phyloP scores from a whole-genome alignment of 441 rosid species.

The Pelargonium citronellum region DNA sequence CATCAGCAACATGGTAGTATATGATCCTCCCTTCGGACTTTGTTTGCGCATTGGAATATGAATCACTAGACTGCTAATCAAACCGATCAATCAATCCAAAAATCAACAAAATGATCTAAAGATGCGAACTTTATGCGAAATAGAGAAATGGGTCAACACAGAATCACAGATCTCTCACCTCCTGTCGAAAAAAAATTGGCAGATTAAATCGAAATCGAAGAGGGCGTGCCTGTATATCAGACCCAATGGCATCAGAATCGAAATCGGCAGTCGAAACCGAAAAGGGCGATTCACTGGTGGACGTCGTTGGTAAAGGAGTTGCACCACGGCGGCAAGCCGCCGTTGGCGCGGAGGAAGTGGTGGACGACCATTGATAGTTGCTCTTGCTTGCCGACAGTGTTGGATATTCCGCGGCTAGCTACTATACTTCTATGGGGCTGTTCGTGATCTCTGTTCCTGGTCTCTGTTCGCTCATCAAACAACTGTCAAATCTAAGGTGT shows the following conservation, averaged over 20 bases:
- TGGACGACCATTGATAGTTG: constrained; percentile 32
- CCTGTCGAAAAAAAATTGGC: constrained; percentile 47
- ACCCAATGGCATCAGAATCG: constrained; percentile 40
- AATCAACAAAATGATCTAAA: neutral
- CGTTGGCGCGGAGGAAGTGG: constrained; percentile 78
- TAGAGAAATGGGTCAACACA: neutral
- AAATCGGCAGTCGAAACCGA: constrained; percentile 14
- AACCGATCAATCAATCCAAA: neutral
- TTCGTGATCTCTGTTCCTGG: constrained; percentile 92
- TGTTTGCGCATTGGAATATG: constrained; percentile 45
- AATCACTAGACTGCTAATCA: constrained; percentile 50
- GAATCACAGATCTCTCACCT: constrained; percentile 30
- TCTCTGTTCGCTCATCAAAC: constrained; percentile 95
- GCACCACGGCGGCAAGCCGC: constrained; percentile 88
- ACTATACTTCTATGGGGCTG: constrained; percentile 83
- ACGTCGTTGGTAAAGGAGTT: constrained; percentile 86
- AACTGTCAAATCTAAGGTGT: constrained; percentile 84
- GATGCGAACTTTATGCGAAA: constrained; percentile 34
- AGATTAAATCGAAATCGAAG: constrained; percentile 36
- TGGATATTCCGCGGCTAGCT: constrained; percentile 81
- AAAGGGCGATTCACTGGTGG: constrained; percentile 71
- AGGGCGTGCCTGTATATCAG: constrained; percentile 12
- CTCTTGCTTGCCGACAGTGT: constrained; percentile 46
- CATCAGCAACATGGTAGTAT: constrained; percentile 69
- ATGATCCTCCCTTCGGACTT: constrained; percentile 72